A percentile compares a stretch with the other conserved stretches of the same genome.
phyloP scores from a whole-genome alignment of 176 grass and related monocot species.

The maize (Zea mays) region Zm-B73-REFERENCE-NAM-5.0 NC_050101.1:70457501-70458000 shows the following conservation, averaged over 20 bases:
- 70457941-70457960: not conserved
- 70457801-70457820: conserved; percentile 24
- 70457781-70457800: conserved; percentile 87
- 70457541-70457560: not conserved
- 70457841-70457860: not conserved
- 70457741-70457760: conserved; percentile 86
- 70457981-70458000: not conserved
- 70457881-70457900: conserved; percentile 12
- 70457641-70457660: conserved; percentile 99
- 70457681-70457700: conserved; percentile 26
- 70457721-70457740: conserved; percentile 34
- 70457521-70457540: conserved; percentile 22
- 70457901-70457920: not conserved
- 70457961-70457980: not conserved
- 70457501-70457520: not conserved
- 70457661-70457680: conserved; percentile 50
- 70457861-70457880: not conserved
- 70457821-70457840: conserved; percentile 29
- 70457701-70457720: conserved; percentile 6
- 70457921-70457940: not conserved
- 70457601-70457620: conserved; percentile 74
- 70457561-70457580: conserved; percentile 54
- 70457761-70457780: conserved; percentile 78
- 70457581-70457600: conserved; percentile 70
- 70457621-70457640: conserved; percentile 89